A percentile compares a stretch with the other conserved stretches of the same genome.
These are phyloP conservation scores for Silene conica DNA, from an alignment of 148 eudicot genomes.

Conservation along the genomic window DNA sequence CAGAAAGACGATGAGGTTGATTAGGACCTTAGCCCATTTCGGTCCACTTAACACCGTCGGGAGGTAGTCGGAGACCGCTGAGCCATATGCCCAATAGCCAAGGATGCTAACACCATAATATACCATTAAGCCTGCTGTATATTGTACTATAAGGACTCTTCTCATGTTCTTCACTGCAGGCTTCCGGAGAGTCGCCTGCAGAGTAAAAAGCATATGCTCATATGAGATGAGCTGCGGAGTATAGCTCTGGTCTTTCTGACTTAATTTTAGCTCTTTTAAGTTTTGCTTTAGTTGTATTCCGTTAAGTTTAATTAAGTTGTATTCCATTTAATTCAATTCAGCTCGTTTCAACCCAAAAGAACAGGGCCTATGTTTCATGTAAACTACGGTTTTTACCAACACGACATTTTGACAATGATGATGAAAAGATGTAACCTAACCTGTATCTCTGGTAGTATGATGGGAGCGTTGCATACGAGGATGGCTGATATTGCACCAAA, in stretches of 20 bases:
- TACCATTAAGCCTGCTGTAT: constrained; percentile 37
- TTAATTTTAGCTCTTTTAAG: no score
- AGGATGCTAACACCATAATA: constrained; percentile 53
- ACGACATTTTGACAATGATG: neutral
- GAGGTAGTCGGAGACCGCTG: constrained; percentile 51
- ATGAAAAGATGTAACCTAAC: constrained; percentile 28
- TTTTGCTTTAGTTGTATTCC: no score
- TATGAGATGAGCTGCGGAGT: no score
- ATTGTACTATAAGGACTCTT: constrained; percentile 45
- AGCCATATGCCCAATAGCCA: constrained; percentile 68
- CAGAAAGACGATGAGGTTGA: constrained; percentile 42
- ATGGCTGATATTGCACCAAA: constrained; percentile 59
- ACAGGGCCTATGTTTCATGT: no score
- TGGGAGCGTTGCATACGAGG: constrained; percentile 49
- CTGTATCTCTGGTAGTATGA: constrained; percentile 63
- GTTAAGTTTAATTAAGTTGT: no score
- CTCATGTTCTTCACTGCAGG: constrained; percentile 64
- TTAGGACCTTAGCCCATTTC: constrained; percentile 54
- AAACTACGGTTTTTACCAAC: neutral
- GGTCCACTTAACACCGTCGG: constrained; percentile 48
- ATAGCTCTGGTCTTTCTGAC: no score
- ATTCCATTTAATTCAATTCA: no score
- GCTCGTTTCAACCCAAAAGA: no score
- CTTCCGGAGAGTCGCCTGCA: constrained; percentile 54
- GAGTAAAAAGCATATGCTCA: neutral